Evolutionary conservation across 306 rosid genomes (phyloP).

Genomic region (Herpetospermum pedunculosum): DNA sequence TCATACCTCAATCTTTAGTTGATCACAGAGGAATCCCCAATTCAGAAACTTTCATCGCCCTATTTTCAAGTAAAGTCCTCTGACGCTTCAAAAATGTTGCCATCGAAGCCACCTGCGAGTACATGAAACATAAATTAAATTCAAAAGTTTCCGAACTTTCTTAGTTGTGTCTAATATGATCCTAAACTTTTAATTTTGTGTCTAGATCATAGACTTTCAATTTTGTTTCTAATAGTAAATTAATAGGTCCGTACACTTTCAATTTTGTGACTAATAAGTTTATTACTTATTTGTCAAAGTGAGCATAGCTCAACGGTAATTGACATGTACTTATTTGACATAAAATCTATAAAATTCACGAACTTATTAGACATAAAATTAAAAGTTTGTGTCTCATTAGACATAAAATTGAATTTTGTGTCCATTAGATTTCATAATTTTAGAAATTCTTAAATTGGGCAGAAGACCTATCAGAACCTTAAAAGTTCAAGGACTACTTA

Average conservation of each 20-base stretch:
- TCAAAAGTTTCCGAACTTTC: neutral
- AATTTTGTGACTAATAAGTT: too few relatives aligned
- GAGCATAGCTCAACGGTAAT: too few relatives aligned
- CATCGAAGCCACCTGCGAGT: conserved; percentile 61
- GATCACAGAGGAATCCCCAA: conserved; percentile 61
- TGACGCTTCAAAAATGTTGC: conserved; percentile 44
- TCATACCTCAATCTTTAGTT: neutral
- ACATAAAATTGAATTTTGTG: neutral
- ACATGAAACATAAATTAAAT: neutral
- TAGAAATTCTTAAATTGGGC: neutral
- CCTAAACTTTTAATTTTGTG: too few relatives aligned
- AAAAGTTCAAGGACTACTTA: neutral
- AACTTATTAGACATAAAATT: neutral
- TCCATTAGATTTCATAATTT: neutral
- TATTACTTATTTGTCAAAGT: too few relatives aligned
- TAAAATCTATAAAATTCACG: neutral
- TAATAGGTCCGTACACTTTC: too few relatives aligned
- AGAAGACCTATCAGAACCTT: neutral
- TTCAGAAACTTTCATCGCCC: conserved; percentile 58
- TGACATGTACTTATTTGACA: too few relatives aligned
- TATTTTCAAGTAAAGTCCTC: conserved; percentile 42
- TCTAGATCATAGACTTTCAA: too few relatives aligned
- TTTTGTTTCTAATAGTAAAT: too few relatives aligned
- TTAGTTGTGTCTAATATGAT: too few relatives aligned
- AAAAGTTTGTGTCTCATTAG: neutral